phyloP scores from a whole-genome alignment of 139 green algal species.

The Chlamydomonas schloesseri region DNA sequence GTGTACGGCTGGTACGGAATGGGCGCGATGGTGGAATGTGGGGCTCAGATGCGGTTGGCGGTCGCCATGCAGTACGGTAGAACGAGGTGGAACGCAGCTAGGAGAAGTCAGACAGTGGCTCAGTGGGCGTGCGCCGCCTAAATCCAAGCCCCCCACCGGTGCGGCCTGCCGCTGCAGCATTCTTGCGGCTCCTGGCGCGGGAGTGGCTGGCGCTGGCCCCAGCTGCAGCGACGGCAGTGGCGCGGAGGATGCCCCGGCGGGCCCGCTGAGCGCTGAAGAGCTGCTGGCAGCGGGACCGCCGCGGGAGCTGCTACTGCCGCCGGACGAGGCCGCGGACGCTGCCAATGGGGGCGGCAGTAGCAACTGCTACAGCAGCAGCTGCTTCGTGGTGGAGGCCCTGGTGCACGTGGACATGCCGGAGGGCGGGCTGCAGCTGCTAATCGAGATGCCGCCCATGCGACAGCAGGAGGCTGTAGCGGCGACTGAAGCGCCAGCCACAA shows the following conservation, averaged over 20 bases:
- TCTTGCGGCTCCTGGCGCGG: slow-evolving; percentile 1
- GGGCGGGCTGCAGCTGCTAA: slow-evolving; percentile 51
- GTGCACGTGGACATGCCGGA: slow-evolving; percentile 52
- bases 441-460: slow-evolving; percentile 16
- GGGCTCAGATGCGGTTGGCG: too few relatives aligned
- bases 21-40: not conserved
- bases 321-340: not conserved
- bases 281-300: slow-evolving; percentile 31
- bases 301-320: not conserved
- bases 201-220: not conserved
- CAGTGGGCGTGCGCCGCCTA: too few relatives aligned
- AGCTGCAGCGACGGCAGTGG: not conserved
- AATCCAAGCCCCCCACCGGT: too few relatives aligned
- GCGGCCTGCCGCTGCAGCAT: not conserved
- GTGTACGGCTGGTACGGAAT: not conserved
- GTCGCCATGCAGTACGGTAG: too few relatives aligned
- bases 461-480: not conserved
- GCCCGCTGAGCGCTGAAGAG: slow-evolving; percentile 29
- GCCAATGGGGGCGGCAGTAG: too few relatives aligned
- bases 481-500: too few relatives aligned
- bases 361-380: not conserved
- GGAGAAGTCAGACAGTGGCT: too few relatives aligned
- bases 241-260: not conserved
- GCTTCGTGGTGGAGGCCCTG: slow-evolving; percentile 37
- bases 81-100: too few relatives aligned